Evolutionary conservation across 2,329 filamentous ascomycete species (phyloP).

Genomic region (Paecilomyces variotii): DNA sequence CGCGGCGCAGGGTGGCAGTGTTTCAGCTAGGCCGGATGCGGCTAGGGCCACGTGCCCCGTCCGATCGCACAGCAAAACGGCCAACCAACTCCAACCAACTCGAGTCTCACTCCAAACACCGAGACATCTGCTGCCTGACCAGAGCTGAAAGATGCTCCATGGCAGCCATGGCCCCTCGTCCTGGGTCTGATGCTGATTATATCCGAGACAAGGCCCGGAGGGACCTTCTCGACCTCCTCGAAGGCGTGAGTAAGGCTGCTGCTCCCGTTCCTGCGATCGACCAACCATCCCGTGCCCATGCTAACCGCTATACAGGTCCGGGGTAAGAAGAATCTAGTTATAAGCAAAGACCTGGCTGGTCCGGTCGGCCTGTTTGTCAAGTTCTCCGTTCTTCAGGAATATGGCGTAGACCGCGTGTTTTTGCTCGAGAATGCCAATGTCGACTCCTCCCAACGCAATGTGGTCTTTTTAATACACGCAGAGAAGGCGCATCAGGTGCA

Average conservation of each 20-base stretch:
- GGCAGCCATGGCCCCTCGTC: slow-evolving; percentile 34
- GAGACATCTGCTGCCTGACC: slow-evolving; percentile 1
- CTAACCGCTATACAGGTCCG: slow-evolving; percentile 60
- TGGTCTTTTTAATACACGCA: slow-evolving; percentile 85
- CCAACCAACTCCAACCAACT: neutral
- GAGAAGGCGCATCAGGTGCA: slow-evolving; percentile 80
- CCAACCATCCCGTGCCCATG: slow-evolving; percentile 6
- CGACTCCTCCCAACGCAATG: slow-evolving; percentile 88
- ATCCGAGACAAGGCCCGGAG: slow-evolving; percentile 59
- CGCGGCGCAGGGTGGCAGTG: neutral
- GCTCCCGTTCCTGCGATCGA: slow-evolving; percentile 7
- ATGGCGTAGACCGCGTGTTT: slow-evolving; percentile 96
- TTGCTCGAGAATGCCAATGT: slow-evolving; percentile 92
- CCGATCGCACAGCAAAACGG: neutral
- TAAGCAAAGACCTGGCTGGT: slow-evolving; percentile 83
- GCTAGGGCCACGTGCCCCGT: neutral
- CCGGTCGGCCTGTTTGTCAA: slow-evolving; percentile 88
- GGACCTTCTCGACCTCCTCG: slow-evolving; percentile 82
- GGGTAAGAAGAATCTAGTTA: slow-evolving; percentile 96
- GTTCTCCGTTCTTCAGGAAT: slow-evolving; percentile 90
- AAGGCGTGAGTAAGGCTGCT: slow-evolving; percentile 69
- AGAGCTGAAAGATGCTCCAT: slow-evolving; percentile 8
- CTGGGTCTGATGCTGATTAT: slow-evolving; percentile 39
- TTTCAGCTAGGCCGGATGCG: slow-evolving; percentile 4
- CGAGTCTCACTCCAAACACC: neutral